Percentiles rank a stretch among this genome's conserved stretches.
Evolutionary conservation across 2,329 filamentous ascomycete genomes (phyloP).

Genomic region (Acephala macrosclerotiorum): DNA sequence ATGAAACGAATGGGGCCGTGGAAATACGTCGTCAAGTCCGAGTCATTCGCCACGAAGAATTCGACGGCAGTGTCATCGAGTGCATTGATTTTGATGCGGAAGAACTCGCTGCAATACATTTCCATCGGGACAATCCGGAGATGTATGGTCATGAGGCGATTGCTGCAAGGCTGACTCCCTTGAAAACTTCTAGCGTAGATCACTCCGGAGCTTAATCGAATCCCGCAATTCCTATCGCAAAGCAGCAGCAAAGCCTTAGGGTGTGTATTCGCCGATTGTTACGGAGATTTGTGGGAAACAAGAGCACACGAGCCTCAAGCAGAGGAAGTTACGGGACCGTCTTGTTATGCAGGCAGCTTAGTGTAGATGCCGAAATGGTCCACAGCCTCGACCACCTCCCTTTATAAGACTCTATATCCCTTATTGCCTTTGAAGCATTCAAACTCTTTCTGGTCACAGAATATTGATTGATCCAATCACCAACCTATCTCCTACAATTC

Average conservation of each 20-base stretch:
- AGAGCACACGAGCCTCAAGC: background rate
- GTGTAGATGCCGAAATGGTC: background rate
- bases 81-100: slow-evolving; percentile 4
- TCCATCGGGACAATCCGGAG: slow-evolving; percentile 11
- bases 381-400: slow-evolving; percentile 1
- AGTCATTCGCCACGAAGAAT: slow-evolving; percentile 18
- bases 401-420: slow-evolving; percentile 18
- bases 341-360: slow-evolving; percentile 10
- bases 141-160: background rate
- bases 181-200: slow-evolving; percentile 4
- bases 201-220: background rate
- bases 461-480: slow-evolving; percentile 6
- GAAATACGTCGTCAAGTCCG: slow-evolving; percentile 7
- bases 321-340: slow-evolving; percentile 7
- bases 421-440: slow-evolving; percentile 12
- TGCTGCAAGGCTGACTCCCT: slow-evolving; percentile 16
- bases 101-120: slow-evolving; percentile 1
- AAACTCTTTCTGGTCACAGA: slow-evolving; percentile 16
- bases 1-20: slow-evolving; percentile 13
- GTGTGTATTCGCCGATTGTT: slow-evolving; percentile 15
- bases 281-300: background rate
- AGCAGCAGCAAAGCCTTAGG: background rate
- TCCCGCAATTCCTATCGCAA: slow-evolving; percentile 3
- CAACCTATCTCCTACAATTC: slow-evolving; percentile 4
- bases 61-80: background rate